Evolutionary conservation across 176 grass and related monocot genomes (phyloP), one percentile per base, ranked within the genome.

Genomic region (Eleusine indica): DNA sequence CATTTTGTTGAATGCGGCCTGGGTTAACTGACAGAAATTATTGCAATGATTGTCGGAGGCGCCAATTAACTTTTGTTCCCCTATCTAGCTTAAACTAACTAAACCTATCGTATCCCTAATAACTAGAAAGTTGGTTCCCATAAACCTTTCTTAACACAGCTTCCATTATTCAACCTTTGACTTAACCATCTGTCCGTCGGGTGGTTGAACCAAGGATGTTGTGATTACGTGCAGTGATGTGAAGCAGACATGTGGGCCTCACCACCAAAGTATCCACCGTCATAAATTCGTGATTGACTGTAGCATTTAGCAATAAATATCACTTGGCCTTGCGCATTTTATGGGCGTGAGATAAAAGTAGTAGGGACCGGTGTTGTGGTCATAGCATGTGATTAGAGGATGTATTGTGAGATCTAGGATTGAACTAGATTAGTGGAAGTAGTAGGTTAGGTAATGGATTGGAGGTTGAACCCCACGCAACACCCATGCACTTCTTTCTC

Each of bases 391-490:
- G 19, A 28, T 12, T 40, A 68, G 46, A 22, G 30, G 17, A 64
- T 1, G 14, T 39, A 66, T 49, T 66, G 42, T 35, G 63, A 66
- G 62, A 60, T 38, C 77, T 28, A 52, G 63, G 62, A 53, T 40
- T 80, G 19, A 68, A 68, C 37, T 19, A 22, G 19, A 39, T 67
- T 39, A 52, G 63, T 79, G 62, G 16, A 49, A 16, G 43, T 14
- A n/a, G 28, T 39, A 68, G 18, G 48, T 68, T 68, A 9, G 28
- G 30, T 68, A 18, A 29, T 68, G 46, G 64, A 16, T 51, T 40
- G 77, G 46, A 68, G 2, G 77, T 80, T 68, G 77, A 68, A 40
- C 47, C 47, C 46, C 77, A 80, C 64, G 46, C 22, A 21, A 29
- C 62, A 35, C 19, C 77, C 61, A 22, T 51, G 77, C n/a, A n/a